A percentile compares a stretch with the other conserved stretches of the same genome.
Evolutionary conservation across 139 green algal genomes (phyloP).

Genomic region (Mychonastes homosphaera): DNA sequence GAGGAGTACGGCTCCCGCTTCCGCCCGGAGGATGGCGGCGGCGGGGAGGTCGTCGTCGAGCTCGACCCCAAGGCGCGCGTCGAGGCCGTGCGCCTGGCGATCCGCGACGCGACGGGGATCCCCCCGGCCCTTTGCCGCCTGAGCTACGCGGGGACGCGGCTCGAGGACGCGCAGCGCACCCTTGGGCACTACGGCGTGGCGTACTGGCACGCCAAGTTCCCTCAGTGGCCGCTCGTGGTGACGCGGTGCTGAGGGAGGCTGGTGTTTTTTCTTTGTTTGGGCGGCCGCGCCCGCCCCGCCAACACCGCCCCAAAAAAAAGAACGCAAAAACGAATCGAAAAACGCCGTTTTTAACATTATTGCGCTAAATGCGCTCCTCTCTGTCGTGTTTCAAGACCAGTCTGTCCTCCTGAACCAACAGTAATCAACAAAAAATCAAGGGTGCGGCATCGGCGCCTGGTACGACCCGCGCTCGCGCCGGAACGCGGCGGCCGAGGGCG

Average conservation of each 20-base stretch:
- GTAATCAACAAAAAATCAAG: too few relatives aligned
- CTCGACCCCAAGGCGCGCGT: conserved; percentile 63
- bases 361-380: too few relatives aligned
- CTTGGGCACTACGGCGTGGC: conserved; percentile 79
- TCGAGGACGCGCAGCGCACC: conserved; percentile 81
- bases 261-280: too few relatives aligned
- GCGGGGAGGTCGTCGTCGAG: conserved; percentile 67
- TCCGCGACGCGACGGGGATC: conserved; percentile 36
- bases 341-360: too few relatives aligned
- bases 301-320: too few relatives aligned
- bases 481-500: too few relatives aligned
- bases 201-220: conserved; percentile 84
- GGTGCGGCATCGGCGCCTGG: too few relatives aligned
- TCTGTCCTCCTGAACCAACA: too few relatives aligned
- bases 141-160: conserved; percentile 61
- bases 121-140: conserved; percentile 36
- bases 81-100: conserved; percentile 63
- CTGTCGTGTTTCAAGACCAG: too few relatives aligned
- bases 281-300: too few relatives aligned
- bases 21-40: conserved; percentile 32
- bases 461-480: too few relatives aligned
- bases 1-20: conserved; percentile 65
- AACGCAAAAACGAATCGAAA: too few relatives aligned
- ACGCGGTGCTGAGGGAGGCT: conserved; percentile 13
- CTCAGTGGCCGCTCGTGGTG: conserved; percentile 75